Evolutionary conservation across 2,329 filamentous ascomycete species (phyloP).

Genomic region (Botrytis tulipae): DNA sequence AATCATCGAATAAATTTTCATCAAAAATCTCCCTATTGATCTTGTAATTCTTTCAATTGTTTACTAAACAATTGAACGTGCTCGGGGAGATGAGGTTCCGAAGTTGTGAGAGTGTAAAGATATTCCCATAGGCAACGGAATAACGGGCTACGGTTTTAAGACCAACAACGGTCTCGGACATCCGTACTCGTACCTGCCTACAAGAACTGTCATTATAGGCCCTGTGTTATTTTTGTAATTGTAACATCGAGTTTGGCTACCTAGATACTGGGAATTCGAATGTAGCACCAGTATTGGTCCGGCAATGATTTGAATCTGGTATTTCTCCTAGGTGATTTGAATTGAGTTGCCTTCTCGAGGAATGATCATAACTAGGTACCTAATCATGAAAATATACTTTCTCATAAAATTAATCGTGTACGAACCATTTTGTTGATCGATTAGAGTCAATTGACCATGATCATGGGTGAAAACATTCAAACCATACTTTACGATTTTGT

Average conservation of each 20-base stretch:
- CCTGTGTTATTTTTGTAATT: not conserved
- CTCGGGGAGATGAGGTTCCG: not conserved
- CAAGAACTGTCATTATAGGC: not conserved
- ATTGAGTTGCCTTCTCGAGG: not conserved
- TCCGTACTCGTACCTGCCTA: not conserved
- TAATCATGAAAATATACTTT: not conserved
- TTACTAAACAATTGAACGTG: not conserved
- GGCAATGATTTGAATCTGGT: not conserved
- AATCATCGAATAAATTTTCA: not conserved
- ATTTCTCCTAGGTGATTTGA: not conserved
- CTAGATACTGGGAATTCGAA: not conserved
- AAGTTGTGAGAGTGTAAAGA: not conserved
- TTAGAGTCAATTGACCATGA: not conserved
- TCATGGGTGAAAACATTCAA: not conserved
- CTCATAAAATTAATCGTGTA: not conserved
- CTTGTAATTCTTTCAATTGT: not conserved
- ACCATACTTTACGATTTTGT: too few species aligned
- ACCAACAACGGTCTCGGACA: not conserved
- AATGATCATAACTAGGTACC: not conserved
- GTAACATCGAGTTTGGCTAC: not conserved
- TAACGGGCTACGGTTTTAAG: not conserved
- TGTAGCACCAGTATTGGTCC: not conserved
- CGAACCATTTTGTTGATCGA: not conserved
- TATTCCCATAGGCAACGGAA: not conserved
- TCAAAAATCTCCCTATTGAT: not conserved